Evolutionary conservation across 331 rosid species (phyloP).

Genomic region (Malus hybrid): DNA sequence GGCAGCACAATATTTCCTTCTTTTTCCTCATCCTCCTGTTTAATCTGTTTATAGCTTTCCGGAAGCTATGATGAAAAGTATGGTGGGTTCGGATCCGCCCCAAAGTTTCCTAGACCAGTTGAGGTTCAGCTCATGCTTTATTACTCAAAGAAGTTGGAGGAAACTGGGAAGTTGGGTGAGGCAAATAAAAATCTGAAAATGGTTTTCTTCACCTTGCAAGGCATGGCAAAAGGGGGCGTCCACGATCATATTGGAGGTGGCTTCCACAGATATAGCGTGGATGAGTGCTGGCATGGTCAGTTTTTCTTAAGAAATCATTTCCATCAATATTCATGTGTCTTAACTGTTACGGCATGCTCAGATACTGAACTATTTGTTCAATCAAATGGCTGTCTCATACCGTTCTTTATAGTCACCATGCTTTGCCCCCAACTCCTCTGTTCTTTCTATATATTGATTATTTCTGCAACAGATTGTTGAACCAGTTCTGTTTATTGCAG

Average conservation of each 20-base stretch:
- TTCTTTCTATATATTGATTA: neutral
- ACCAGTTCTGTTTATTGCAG: constrained; percentile 41
- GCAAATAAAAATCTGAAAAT: constrained; percentile 42
- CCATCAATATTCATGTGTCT: neutral
- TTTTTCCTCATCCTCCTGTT: neutral
- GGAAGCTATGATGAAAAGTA: constrained; percentile 61
- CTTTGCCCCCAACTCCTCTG: neutral
- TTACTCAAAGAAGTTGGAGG: constrained; percentile 62
- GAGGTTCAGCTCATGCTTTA: constrained; percentile 86
- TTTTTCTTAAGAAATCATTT: constrained; percentile 20
- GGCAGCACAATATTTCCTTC: neutral
- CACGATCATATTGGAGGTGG: constrained; percentile 96
- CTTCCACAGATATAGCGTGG: constrained; percentile 94
- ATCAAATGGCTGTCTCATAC: neutral
- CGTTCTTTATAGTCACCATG: neutral
- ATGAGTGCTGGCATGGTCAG: constrained; percentile 98
- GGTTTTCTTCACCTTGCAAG: constrained; percentile 63
- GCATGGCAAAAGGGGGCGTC: constrained; percentile 94
- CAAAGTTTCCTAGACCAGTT: constrained; percentile 96
- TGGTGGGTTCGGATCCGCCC: constrained; percentile 95
- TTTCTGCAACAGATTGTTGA: constrained; percentile 15
- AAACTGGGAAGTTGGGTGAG: constrained; percentile 39
- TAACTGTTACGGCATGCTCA: neutral
- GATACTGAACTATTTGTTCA: neutral
- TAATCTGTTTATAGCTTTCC: constrained; percentile 55